A percentile compares a stretch with the other conserved stretches of the same genome.
These are phyloP conservation scores for Coemansia erecta DNA, from an alignment of 192 early-diverging fungal genomes.

Conservation along the genomic window DNA sequence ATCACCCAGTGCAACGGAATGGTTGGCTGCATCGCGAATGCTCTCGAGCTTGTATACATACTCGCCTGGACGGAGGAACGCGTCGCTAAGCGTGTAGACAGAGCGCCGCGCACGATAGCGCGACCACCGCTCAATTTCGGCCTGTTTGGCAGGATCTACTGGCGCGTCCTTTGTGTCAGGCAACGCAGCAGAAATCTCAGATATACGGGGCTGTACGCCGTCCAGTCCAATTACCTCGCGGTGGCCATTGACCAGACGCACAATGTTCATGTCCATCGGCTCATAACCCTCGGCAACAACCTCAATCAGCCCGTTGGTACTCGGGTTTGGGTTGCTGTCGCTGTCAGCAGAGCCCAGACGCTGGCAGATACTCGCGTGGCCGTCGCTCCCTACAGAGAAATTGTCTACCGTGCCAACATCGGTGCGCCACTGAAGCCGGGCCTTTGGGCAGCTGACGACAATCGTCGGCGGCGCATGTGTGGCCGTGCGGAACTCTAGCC, in stretches of 20 bases:
- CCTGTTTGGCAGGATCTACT: slow-evolving; percentile 1
- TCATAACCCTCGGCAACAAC: slow-evolving; percentile 43
- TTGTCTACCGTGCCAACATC: slow-evolving; percentile 11
- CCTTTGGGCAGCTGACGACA: slow-evolving; percentile 39
- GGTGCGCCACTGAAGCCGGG: slow-evolving; percentile 37
- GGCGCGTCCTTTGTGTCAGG: neutral
- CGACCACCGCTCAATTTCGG: slow-evolving; percentile 16
- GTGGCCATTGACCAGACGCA: slow-evolving; percentile 43
- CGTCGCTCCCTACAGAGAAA: slow-evolving; percentile 37
- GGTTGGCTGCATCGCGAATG: slow-evolving; percentile 44
- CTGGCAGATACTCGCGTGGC: slow-evolving; percentile 50
- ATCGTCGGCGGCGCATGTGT: slow-evolving; percentile 36
- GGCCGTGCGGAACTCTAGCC: slow-evolving; percentile 43
- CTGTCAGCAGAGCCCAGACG: slow-evolving; percentile 14
- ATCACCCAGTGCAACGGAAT: slow-evolving; percentile 28
- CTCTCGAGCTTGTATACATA: slow-evolving; percentile 48
- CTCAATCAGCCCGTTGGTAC: slow-evolving; percentile 23
- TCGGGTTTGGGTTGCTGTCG: neutral
- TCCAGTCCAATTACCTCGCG: slow-evolving; percentile 46
- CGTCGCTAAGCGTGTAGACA: slow-evolving; percentile 37
- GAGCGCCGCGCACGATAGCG: slow-evolving; percentile 25
- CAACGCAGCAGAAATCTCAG: slow-evolving; percentile 2
- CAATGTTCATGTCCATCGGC: slow-evolving; percentile 44
- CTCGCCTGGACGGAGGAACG: slow-evolving; percentile 42
- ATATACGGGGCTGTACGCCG: slow-evolving; percentile 15